A percentile compares a stretch with the other conserved stretches of the same genome.
These are phyloP conservation scores for Microbotryomycetes sp. DNA, from an alignment of 1,284 basidiomycete species.

Conservation along the genomic window DNA sequence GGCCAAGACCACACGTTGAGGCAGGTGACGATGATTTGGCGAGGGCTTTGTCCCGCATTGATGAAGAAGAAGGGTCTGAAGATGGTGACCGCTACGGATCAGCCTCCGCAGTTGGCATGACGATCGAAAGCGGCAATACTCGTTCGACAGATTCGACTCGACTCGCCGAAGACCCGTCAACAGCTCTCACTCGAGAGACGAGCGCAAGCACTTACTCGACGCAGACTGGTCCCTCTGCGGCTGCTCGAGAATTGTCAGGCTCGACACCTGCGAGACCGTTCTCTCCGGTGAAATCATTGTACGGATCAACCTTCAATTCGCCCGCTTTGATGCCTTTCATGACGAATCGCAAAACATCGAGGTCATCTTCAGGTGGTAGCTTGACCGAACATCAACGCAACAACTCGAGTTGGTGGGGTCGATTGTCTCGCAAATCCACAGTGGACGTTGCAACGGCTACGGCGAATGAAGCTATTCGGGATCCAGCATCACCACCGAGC, in stretches of 20 bases:
- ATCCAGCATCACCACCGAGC: conserved; percentile 15
- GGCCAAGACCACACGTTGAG: neutral
- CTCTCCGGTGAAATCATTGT: conserved; percentile 15
- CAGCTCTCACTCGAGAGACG: neutral
- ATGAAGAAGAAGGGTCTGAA: conserved; percentile 20
- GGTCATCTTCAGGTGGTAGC: neutral
- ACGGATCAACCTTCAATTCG: conserved; percentile 21
- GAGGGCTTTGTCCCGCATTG: conserved; percentile 8
- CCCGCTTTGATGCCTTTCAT: neutral
- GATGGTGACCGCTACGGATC: neutral
- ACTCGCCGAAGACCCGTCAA: neutral
- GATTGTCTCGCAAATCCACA: conserved; percentile 6
- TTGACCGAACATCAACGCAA: neutral
- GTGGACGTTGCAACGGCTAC: conserved; percentile 15
- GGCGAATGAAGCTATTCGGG: conserved; percentile 20
- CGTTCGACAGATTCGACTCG: neutral
- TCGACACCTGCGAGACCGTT: conserved; percentile 6
- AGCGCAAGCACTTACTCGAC: conserved; percentile 9
- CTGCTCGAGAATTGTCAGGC: neutral
- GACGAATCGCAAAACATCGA: neutral
- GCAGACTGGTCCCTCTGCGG: neutral
- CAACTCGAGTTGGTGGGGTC: conserved; percentile 25
- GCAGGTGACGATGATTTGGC: neutral
- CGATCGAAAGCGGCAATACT: conserved; percentile 3
- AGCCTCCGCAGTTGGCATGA: neutral